Evolutionary conservation across 1,284 basidiomycete genomes (phyloP), one percentile per base, ranked within the genome.

Genomic region (Mycosarcoma mackinlayi): DNA sequence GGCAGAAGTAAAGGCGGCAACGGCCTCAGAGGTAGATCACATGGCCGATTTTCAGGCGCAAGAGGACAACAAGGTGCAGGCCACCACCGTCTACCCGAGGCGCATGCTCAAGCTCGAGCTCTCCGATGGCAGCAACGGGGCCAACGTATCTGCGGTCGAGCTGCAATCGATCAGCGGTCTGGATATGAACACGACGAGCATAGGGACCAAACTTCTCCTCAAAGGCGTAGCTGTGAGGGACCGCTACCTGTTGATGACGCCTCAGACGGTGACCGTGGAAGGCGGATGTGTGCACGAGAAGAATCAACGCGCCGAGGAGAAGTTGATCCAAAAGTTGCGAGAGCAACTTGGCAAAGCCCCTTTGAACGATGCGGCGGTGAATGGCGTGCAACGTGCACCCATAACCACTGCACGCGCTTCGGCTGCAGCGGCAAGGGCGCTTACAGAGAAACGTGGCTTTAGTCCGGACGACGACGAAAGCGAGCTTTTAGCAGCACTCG

Each of bases 61-160:
- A 33, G 60, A 72, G 23, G 69, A 72, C n/a, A 60, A 61, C 42
- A 66, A 63, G 30, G 23, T 47, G 1, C 52, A 47, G 8, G 31
- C 93, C 13, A 93, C 92, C 0, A 94, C 93, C 73, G 94, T 98
- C 44, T 85, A 97, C 65, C 97, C 95, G 3, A 97, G 98, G 85
- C 98, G 98, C 81, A 87, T 98, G 40, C 86, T 98, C 33, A 91
- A 89, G 19, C 91, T 89, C 11, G 91, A 91, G 3, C 85, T 98
- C 74, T 88, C 89, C 60, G 94, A 94, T 80, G 92, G 94, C 1
- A 94, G 97, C 72, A 92, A 90, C 0, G 91, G 92, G 0, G 93
- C 96, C 25, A 94, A 92, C 76, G 94, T 98, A 1, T 19, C 11
- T 18, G 69, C 56, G 23, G 54, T 72, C 34, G 69, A 72, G 25